Conservation (phyloP, 2,329 filamentous ascomycete species). For the Epichloe typhina region DNA sequence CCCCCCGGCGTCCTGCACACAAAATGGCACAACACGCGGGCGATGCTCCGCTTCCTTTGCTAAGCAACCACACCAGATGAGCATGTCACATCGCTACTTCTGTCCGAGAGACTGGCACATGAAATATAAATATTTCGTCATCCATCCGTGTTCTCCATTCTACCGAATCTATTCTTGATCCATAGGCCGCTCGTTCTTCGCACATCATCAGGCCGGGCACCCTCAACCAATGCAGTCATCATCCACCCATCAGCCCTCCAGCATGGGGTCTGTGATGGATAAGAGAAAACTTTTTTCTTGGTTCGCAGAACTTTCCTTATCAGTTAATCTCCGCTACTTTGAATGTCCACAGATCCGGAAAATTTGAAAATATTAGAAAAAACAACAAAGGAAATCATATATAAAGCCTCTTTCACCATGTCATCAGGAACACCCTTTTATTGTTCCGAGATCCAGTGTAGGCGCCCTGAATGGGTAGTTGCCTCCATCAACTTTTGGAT, state of each 20-base stretch:
- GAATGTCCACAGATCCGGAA: conserved; percentile 18
- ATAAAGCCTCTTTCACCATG: conserved; percentile 1
- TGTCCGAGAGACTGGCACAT: too few relatives aligned
- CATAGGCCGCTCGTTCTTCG: conserved; percentile 14
- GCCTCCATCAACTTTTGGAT: conserved; percentile 3
- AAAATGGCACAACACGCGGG: too few relatives aligned
- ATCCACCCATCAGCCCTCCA: conserved; percentile 14
- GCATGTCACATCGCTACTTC: too few relatives aligned
- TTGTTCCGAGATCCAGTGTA: conserved; percentile 3
- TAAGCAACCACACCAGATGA: too few relatives aligned
- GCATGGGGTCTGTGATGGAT: conserved; percentile 15
- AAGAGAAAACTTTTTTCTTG: conserved; percentile 9
- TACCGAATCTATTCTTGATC: conserved; percentile 25
- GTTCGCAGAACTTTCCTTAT: conserved; percentile 20
- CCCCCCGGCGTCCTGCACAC: too few relatives aligned
- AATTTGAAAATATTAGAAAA: conserved; percentile 7
- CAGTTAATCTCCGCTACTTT: conserved; percentile 13
- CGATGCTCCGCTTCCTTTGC: too few relatives aligned
- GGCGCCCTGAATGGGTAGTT: conserved; percentile 2
- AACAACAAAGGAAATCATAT: conserved; percentile 9
- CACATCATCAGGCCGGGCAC: conserved; percentile 8
- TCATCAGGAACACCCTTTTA: neutral
- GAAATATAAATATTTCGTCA: too few relatives aligned
- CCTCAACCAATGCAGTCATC: conserved; percentile 12
- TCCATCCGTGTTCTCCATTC: conserved; percentile 18